Evolutionary conservation across 352 stramenopile species (phyloP).

Genomic region (Halophytophthora batemanensis): DNA sequence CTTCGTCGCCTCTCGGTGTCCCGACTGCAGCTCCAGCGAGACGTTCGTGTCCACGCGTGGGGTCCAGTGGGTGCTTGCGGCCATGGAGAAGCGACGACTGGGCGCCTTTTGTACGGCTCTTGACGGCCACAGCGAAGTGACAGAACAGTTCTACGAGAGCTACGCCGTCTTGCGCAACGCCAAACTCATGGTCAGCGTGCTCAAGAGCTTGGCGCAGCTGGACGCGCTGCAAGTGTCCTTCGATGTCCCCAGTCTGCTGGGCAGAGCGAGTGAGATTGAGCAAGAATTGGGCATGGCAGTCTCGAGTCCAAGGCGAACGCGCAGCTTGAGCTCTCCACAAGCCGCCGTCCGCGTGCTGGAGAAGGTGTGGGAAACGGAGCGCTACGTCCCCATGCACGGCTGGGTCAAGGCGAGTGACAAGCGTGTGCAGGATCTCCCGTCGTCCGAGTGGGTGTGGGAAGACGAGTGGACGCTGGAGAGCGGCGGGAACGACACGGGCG

Average conservation of each 20-base stretch:
- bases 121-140: slow-evolving; percentile 37
- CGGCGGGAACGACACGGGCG: slow-evolving; percentile 18
- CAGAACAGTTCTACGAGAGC: slow-evolving; percentile 52
- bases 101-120: slow-evolving; percentile 58
- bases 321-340: slow-evolving; percentile 8
- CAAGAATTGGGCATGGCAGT: slow-evolving; percentile 36
- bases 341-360: slow-evolving; percentile 53
- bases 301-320: slow-evolving; percentile 10
- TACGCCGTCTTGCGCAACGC: slow-evolving; percentile 44
- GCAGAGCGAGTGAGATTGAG: slow-evolving; percentile 41
- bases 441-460: slow-evolving; percentile 81
- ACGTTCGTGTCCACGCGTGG: slow-evolving; percentile 68
- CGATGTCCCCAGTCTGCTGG: slow-evolving; percentile 49
- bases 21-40: slow-evolving; percentile 45
- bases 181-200: slow-evolving; percentile 41
- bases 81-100: slow-evolving; percentile 55
- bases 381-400: slow-evolving; percentile 68
- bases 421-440: slow-evolving; percentile 54
- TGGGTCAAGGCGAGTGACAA: slow-evolving; percentile 66
- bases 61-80: slow-evolving; percentile 67
- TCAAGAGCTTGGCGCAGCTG: slow-evolving; percentile 46
- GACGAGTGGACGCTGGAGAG: slow-evolving; percentile 65
- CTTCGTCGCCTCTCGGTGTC: slow-evolving; percentile 57
- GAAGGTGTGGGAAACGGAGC: slow-evolving; percentile 67
- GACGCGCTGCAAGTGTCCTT: slow-evolving; percentile 46